Base-by-base conservation (phyloP, 257 asterid species). In the Gentiana straminea region DNA sequence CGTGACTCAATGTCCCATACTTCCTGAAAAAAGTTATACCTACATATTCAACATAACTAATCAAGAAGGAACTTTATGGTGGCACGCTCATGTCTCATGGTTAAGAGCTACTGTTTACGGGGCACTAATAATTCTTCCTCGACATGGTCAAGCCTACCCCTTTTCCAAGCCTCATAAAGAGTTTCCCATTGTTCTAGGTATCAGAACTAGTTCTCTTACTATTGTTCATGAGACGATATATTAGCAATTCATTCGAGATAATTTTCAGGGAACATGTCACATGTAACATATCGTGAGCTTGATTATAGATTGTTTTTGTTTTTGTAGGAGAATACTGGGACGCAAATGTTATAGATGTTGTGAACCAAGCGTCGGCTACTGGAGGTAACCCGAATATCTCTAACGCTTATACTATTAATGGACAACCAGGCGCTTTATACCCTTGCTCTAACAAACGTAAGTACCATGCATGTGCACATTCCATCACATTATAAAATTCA, bases 21-120 rank as follows among this genome's bases (percentile, higher is more conserved):
- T 74, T 67, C 87, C 91, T 0, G 87, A 84, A 2, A 70, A 72
- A 34, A 69, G 79, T 55, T 82, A 82, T 67, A 80, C 86, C 2
- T 82, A 82, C 57, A 55, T 73, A 51, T 82, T 70, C 75, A 62
- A 70, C n/a, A 82, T 82, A 11, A 79, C 77, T 61, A 64, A 82
- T 33, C 91, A 79, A 49, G 86, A 79, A n/a, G 91, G 92, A 3
- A 82, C 86, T 4, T 59, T 82, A 52, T 82, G 86, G 87, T 82
- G 91, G 91, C 86, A 82, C 60, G 90, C 90, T 46, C 90, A 82
- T 49, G 76, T 83, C 63, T 68, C 66, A 66, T 79, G 83, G 86
- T 86, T 81, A 4, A 71, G 89, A 57, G 86, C 86, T 52, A 81
- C 89, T 0, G 73, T 15, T 15, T 15, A 15, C 24, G 24, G 24